Base-by-base conservation (phyloP, 371 early-diverging fungal species). In the Mortierella sp. region DNA sequence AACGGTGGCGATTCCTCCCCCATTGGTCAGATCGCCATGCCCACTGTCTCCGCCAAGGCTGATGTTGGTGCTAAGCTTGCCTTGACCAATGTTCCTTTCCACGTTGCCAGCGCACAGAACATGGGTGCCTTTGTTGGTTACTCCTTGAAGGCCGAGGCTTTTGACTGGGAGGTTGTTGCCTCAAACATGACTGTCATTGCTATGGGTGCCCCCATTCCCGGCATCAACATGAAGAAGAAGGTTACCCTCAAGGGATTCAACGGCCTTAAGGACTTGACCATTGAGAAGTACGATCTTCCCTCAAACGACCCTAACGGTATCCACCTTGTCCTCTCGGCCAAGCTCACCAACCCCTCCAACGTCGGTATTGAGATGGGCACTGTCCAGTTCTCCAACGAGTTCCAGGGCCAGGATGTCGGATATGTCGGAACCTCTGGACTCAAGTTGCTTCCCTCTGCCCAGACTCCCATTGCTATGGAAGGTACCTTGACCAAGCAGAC, bases 221-320 rank as follows among this genome's bases (percentile, higher is more conserved):
- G 86, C 53, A 91, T 92, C 77, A 73, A 81, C 72, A 89, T 92
- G 89, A 91, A 89, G 85, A 87, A 90, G 71, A 86, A 83, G 43
- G 92, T 92, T 34, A 87, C 74, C 11, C 90, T 92, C 71, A 77
- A 86, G 50, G 75, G 82, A 0, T 91, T 91, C 83, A 82, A 91
- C 75, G 84, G 84, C 31, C 78, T 83, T 67, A 74, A 83, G 71
- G 81, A 75, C 46, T 55, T 75, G 48, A 57, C 54, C 44, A 81
- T 83, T 21, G 57, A 72, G 34, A 78, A 75, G 71, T 83, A 76
- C 55, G 84, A 83, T 48, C 77, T 92, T 46, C 92, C 92, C 48
- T 75, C 89, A 26, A 89, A 91, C 77, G 91, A 91, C 70, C 90
- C 91, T 67, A 82, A 90, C 74, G 91, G 91, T 83, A 91, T 92